Percentiles rank a stretch among this genome's conserved stretches.
phyloP scores from a whole-genome alignment of 345 rosid species.

The Syzygium oleosum region DNA sequence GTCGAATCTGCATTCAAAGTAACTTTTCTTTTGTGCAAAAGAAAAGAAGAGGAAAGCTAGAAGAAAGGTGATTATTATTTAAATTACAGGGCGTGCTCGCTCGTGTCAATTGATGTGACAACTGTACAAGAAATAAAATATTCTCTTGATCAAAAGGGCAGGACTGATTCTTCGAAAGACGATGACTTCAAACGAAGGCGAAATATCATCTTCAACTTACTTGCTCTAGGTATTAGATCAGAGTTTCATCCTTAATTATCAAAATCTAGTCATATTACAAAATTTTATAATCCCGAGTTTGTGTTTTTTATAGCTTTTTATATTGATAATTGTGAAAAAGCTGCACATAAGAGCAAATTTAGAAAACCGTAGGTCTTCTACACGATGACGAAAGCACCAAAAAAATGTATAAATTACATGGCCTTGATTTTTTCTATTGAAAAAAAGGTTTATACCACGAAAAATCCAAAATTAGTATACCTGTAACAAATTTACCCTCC shows the following conservation, averaged over 20 bases:
- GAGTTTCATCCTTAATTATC: background rate
- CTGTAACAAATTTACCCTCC: no score
- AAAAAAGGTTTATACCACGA: no score
- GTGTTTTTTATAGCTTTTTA: background rate
- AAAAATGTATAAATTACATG: background rate
- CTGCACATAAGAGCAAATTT: background rate
- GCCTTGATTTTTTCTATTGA: background rate
- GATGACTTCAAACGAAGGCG: background rate
- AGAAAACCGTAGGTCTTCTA: background rate
- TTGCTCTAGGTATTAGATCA: background rate
- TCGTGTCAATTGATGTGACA: background rate
- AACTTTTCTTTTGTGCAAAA: background rate
- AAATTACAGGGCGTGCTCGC: background rate
- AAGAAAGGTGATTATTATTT: background rate
- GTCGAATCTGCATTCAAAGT: background rate
- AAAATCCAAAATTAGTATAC: no score
- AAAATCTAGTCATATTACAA: background rate
- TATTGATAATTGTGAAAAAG: no score
- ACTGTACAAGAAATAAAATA: background rate
- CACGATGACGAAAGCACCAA: background rate
- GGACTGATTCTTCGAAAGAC: background rate
- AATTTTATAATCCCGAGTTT: background rate
- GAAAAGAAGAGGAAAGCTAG: background rate
- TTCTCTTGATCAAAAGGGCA: background rate
- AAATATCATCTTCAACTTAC: background rate